Conservation (phyloP, 768 basidiomycete species). For the Calvatia gigantea region DNA sequence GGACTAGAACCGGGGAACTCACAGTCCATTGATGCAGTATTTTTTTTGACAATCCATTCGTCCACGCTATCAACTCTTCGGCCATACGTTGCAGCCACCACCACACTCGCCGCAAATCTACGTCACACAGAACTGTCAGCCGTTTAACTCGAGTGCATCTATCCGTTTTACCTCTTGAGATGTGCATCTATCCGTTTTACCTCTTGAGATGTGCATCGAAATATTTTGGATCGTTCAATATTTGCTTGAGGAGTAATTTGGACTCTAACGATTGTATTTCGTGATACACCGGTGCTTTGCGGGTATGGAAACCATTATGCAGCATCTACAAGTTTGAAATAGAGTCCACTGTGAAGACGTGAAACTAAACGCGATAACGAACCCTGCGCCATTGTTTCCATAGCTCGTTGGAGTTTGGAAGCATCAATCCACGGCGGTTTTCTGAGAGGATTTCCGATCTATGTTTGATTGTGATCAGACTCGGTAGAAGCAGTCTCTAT, state of each 20-base stretch:
- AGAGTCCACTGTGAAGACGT: background rate
- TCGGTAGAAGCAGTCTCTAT: no score
- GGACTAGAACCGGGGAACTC: constrained; percentile 12
- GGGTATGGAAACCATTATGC: constrained; percentile 39
- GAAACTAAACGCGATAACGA: no score
- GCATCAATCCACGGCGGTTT: constrained; percentile 43
- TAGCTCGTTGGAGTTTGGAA: constrained; percentile 34
- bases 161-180: no score
- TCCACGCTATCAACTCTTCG: constrained; percentile 38
- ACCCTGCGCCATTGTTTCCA: constrained; percentile 50
- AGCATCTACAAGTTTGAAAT: no score
- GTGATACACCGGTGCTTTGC: constrained; percentile 38
- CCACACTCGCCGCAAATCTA: constrained; percentile 40
- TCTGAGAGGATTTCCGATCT: constrained; percentile 42
- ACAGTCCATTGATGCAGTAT: constrained; percentile 42
- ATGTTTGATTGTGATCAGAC: constrained; percentile 20
- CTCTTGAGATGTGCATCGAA: constrained; percentile 40
- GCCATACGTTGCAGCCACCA: constrained; percentile 21
- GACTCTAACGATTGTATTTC: constrained; percentile 47
- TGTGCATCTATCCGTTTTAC: constrained; percentile 16
- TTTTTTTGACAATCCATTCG: constrained; percentile 46
- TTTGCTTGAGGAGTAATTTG: constrained; percentile 37
- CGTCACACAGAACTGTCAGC: background rate
- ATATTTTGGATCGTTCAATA: constrained; percentile 33
- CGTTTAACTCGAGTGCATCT: no score